Conservation (phyloP, 2,329 filamentous ascomycete species). For the Sporothrix protearum region DNA sequence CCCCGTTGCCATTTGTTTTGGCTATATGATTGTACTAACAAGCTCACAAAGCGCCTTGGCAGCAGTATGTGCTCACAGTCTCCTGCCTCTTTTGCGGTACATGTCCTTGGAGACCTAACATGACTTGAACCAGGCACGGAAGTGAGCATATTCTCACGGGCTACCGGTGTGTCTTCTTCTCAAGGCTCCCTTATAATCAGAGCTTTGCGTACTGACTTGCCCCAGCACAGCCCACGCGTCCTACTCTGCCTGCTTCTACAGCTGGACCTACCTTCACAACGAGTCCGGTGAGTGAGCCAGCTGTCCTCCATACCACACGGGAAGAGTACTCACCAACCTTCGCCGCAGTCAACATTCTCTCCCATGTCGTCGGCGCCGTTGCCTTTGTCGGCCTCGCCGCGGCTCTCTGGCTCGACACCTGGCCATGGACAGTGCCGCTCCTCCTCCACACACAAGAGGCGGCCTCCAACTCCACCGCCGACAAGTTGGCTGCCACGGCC, state of each 20-base stretch:
- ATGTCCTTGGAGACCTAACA: not conserved
- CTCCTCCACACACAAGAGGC: not conserved
- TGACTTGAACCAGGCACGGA: not conserved
- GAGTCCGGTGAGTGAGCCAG: slow-evolving; percentile 29
- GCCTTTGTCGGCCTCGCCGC: slow-evolving; percentile 41
- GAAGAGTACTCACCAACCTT: not conserved
- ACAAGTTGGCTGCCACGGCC: slow-evolving; percentile 26
- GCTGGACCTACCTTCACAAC: slow-evolving; percentile 34
- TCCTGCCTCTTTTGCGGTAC: not conserved
- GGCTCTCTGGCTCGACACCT: slow-evolving; percentile 34
- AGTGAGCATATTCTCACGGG: slow-evolving; percentile 14
- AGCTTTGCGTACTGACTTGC: not conserved
- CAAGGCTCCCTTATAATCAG: no score
- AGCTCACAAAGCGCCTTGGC: not conserved
- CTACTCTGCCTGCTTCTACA: slow-evolving; percentile 30
- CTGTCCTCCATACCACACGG: not conserved
- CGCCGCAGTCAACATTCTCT: slow-evolving; percentile 49
- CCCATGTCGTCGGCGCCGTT: slow-evolving; percentile 42
- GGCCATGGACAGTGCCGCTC: slow-evolving; percentile 9
- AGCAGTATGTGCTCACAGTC: not conserved
- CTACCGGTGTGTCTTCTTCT: not conserved
- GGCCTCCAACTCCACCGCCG: not conserved
- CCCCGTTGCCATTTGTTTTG: no score
- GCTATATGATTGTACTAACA: not conserved
- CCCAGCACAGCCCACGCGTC: slow-evolving; percentile 31